phyloP scores from a whole-genome alignment of 2,329 filamentous ascomycete species.

The Aspergillus felis region DNA sequence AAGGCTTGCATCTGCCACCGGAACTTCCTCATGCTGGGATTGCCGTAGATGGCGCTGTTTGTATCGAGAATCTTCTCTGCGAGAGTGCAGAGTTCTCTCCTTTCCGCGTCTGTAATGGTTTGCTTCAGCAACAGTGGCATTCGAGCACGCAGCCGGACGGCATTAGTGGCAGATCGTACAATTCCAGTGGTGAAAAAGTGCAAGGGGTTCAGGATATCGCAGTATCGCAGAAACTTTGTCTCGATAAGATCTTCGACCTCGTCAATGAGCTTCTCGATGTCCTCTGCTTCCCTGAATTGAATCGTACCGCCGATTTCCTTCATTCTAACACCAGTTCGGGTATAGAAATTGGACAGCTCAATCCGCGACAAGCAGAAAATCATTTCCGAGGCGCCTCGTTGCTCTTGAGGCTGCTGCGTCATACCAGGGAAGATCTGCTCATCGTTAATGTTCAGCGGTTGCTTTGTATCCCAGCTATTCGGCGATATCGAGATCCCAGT shows the following conservation, averaged over 20 bases:
- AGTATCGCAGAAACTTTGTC: slow-evolving; percentile 30
- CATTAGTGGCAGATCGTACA: slow-evolving; percentile 38
- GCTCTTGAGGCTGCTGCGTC: slow-evolving; percentile 37
- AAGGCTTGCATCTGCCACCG: slow-evolving; percentile 43
- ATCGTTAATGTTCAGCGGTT: slow-evolving; percentile 41
- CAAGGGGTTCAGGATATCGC: slow-evolving; percentile 32
- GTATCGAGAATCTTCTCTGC: slow-evolving; percentile 21
- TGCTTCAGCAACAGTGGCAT: slow-evolving; percentile 27
- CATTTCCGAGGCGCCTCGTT: slow-evolving; percentile 44
- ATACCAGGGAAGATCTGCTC: slow-evolving; percentile 39
- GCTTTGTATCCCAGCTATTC: slow-evolving; percentile 18
- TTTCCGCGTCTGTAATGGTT: slow-evolving; percentile 2
- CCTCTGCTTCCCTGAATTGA: slow-evolving; percentile 6
- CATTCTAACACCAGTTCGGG: slow-evolving; percentile 8
- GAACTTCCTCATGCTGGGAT: slow-evolving; percentile 34
- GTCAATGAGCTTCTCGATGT: slow-evolving; percentile 19
- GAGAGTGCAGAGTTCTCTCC: slow-evolving; percentile 4
- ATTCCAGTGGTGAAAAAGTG: slow-evolving; percentile 44
- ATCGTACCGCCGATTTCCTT: slow-evolving; percentile 2
- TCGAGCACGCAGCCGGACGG: slow-evolving; percentile 42
- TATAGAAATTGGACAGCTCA: slow-evolving; percentile 24
- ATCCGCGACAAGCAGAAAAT: slow-evolving; percentile 27
- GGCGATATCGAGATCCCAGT: slow-evolving; percentile 14
- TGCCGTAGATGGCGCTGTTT: slow-evolving; percentile 33
- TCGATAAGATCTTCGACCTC: slow-evolving; percentile 32